Percentiles rank a stretch among this genome's conserved stretches.
Conservation (phyloP, 305 asterid species). For the Euphrasia arctica region DNA sequence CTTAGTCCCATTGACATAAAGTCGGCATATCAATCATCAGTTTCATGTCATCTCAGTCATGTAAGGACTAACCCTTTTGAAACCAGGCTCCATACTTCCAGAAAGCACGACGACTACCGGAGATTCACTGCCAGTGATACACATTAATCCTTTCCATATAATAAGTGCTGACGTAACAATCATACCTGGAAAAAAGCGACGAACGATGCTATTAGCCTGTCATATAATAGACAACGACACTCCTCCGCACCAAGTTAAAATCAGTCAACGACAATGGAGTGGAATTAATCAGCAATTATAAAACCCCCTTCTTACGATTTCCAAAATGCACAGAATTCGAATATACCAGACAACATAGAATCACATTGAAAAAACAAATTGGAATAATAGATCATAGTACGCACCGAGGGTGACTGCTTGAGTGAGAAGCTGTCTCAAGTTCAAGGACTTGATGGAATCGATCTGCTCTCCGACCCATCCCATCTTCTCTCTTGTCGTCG, state of each 20-base stretch:
- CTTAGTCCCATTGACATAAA: slow-evolving; percentile 9
- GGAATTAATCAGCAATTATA: not conserved
- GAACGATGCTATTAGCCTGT: slow-evolving; percentile 4
- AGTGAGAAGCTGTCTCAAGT: slow-evolving; percentile 71
- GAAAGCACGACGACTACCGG: slow-evolving; percentile 98
- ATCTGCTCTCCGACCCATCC: slow-evolving; percentile 96
- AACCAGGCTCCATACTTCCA: slow-evolving; percentile 99
- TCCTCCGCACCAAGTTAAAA: too few relatives aligned
- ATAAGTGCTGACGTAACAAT: slow-evolving; percentile 91
- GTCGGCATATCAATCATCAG: slow-evolving; percentile 13
- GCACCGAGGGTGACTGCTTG: slow-evolving; percentile 73
- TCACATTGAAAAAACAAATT: not conserved
- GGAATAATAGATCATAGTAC: not conserved
- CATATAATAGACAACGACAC: not conserved
- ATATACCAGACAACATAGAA: not conserved
- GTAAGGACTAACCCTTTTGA: slow-evolving; percentile 68
- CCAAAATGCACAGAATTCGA: slow-evolving; percentile 3
- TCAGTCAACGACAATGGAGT: too few relatives aligned
- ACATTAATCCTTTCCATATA: slow-evolving; percentile 96
- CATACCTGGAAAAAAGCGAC: slow-evolving; percentile 56
- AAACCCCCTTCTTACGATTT: not conserved
- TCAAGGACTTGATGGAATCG: slow-evolving; percentile 79
- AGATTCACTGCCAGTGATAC: slow-evolving; percentile 89
- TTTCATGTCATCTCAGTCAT: slow-evolving; percentile 1
- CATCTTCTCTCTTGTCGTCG: slow-evolving; percentile 29